These are phyloP conservation scores for Laguncularia racemosa DNA, from an alignment of 345 rosid species.

Conservation along the genomic window DNA sequence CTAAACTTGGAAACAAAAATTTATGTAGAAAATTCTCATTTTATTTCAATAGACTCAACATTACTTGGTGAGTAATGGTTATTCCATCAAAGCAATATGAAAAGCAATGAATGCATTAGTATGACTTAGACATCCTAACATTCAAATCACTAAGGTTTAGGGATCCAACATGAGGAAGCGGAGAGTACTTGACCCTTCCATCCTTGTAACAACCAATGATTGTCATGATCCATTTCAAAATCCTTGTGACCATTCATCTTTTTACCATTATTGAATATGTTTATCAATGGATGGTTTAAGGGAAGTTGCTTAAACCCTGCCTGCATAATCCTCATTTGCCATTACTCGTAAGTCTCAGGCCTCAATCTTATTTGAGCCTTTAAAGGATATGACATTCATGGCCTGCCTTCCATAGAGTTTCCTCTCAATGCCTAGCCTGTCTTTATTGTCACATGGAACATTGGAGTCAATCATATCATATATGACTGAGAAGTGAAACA, in stretches of 20 bases:
- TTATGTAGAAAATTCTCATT: too few species aligned
- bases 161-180: conserved; percentile 39
- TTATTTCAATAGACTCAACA: too few species aligned
- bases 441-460: conserved; percentile 21
- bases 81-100: too few species aligned
- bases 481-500: conserved; percentile 33
- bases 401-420: conserved; percentile 24
- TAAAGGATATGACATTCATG: conserved; percentile 34
- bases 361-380: conserved; percentile 40
- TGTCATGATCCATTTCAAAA: conserved; percentile 25
- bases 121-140: neutral
- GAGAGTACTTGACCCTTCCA: conserved; percentile 38
- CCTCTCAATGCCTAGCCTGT: conserved; percentile 25
- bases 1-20: too few species aligned
- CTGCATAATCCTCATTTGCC: conserved; percentile 34
- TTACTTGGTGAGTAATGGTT: too few species aligned
- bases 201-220: conserved; percentile 44
- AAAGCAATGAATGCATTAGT: neutral
- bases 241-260: conserved; percentile 24
- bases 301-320: conserved; percentile 41
- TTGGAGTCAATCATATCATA: conserved; percentile 29
- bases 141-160: neutral
- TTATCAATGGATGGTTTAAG: conserved; percentile 22
- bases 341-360: conserved; percentile 48
- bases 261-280: conserved; percentile 10